These are phyloP conservation scores for Rubia peregrina DNA, from an alignment of 305 asterid genomes.

Conservation along the genomic window DNA sequence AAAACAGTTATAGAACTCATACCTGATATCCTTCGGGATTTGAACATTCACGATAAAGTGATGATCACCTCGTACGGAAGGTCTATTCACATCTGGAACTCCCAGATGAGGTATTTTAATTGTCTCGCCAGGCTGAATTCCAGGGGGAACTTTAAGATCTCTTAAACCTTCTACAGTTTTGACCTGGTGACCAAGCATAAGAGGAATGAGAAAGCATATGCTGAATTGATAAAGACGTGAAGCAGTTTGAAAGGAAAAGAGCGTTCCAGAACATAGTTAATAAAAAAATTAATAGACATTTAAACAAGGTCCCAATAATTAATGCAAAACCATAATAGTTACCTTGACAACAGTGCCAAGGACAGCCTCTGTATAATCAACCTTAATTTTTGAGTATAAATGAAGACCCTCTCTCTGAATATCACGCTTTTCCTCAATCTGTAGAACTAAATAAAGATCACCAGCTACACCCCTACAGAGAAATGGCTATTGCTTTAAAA, in stretches of 20 bases:
- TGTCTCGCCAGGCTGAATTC: conserved; percentile 80
- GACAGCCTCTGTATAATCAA: conserved; percentile 85
- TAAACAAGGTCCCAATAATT: background rate
- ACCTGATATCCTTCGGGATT: conserved; percentile 83
- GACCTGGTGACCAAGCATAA: conserved; percentile 45
- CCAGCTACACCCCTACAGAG: conserved; percentile 66
- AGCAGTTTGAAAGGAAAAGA: background rate
- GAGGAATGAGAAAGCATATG: background rate
- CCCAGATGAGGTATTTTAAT: conserved; percentile 62
- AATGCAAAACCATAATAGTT: conserved; percentile 15
- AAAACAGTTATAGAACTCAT: conserved; percentile 3
- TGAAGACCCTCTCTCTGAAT: conserved; percentile 80
- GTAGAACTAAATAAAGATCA: conserved; percentile 70
- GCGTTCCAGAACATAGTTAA: background rate
- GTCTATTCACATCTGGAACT: conserved; percentile 73
- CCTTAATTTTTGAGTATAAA: conserved; percentile 62
- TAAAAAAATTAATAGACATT: background rate
- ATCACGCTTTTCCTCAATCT: conserved; percentile 54
- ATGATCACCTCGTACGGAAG: conserved; percentile 82
- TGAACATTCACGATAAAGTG: conserved; percentile 64
- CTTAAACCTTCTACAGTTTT: conserved; percentile 72
- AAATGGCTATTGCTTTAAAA: background rate
- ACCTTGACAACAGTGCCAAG: conserved; percentile 80
- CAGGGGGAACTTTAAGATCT: conserved; percentile 81
- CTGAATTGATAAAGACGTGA: background rate